Percentiles rank a stretch among this genome's conserved stretches.
phyloP scores from a whole-genome alignment of 164 flowering plant species.

The Macadamia integrifolia region DNA sequence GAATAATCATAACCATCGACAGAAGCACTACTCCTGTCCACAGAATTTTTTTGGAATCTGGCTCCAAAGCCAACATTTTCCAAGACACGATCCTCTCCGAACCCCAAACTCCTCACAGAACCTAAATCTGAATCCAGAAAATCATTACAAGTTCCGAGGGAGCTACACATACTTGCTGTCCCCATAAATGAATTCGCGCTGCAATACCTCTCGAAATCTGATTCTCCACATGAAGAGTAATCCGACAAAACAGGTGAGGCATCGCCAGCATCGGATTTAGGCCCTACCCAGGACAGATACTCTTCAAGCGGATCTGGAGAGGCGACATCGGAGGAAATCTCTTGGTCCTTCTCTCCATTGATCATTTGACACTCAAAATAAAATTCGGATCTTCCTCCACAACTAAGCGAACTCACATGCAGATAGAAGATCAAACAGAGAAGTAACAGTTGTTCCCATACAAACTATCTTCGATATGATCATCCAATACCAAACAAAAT shows the following conservation, averaged over 20 bases:
- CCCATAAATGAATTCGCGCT: constrained; percentile 81
- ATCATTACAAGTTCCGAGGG: constrained; percentile 43
- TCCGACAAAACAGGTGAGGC: constrained; percentile 31
- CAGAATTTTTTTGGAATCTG: constrained; percentile 14
- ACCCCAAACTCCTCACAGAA: constrained; percentile 36
- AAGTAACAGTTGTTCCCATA: background rate
- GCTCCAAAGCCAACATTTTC: constrained; percentile 38
- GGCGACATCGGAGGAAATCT: constrained; percentile 19
- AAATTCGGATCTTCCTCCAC: background rate
- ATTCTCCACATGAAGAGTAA: constrained; percentile 73
- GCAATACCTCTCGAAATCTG: constrained; percentile 80
- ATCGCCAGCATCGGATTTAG: constrained; percentile 21
- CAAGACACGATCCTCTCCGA: constrained; percentile 29
- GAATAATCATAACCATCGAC: constrained; percentile 2
- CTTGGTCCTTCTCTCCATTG: constrained; percentile 41
- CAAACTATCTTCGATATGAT: background rate
- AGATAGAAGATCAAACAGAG: background rate
- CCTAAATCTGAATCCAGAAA: constrained; percentile 56
- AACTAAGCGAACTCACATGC: background rate
- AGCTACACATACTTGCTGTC: constrained; percentile 64
- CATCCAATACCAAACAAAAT: too few species aligned
- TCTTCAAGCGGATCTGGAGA: constrained; percentile 30
- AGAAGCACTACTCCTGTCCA: constrained; percentile 8
- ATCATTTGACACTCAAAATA: constrained; percentile 27
- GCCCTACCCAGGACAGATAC: constrained; percentile 13